Evolutionary conservation across 2,329 filamentous ascomycete species (phyloP).

Genomic region (Colletotrichum musicola): DNA sequence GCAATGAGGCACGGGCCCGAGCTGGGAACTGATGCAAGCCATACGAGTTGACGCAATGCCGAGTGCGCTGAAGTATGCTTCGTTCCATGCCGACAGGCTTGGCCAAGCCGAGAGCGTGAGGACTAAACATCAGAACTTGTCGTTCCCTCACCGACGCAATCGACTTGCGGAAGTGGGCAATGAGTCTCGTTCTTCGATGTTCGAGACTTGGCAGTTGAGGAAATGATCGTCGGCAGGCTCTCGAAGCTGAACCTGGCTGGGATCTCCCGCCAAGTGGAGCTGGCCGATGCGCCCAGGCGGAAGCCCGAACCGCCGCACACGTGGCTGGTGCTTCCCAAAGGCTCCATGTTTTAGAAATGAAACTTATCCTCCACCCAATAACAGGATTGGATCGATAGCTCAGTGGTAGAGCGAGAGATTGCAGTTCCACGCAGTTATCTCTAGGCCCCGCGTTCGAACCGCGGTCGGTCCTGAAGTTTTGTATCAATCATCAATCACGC

Average conservation of each 20-base stretch:
- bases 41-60: conserved; percentile 16
- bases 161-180: neutral
- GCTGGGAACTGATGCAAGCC: too few relatives aligned
- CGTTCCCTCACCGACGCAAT: neutral
- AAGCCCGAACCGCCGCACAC: too few relatives aligned
- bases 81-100: neutral
- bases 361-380: neutral
- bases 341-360: too few relatives aligned
- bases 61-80: conserved; percentile 21
- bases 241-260: conserved; percentile 18
- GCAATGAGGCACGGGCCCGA: neutral
- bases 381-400: conserved; percentile 35
- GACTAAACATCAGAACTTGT: neutral
- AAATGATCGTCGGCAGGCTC: conserved; percentile 6
- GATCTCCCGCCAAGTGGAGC: conserved; percentile 23
- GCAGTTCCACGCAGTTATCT: conserved; percentile 32
- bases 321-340: too few relatives aligned
- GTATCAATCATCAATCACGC: neutral
- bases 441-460: conserved; percentile 40
- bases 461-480: conserved; percentile 32
- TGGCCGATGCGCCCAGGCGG: neutral
- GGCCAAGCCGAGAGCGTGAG: neutral
- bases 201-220: conserved; percentile 12
- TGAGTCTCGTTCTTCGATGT: neutral
- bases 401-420: conserved; percentile 40